Base-by-base conservation (phyloP, 495 filamentous ascomycete species). In the Penicillium canariense region DNA sequence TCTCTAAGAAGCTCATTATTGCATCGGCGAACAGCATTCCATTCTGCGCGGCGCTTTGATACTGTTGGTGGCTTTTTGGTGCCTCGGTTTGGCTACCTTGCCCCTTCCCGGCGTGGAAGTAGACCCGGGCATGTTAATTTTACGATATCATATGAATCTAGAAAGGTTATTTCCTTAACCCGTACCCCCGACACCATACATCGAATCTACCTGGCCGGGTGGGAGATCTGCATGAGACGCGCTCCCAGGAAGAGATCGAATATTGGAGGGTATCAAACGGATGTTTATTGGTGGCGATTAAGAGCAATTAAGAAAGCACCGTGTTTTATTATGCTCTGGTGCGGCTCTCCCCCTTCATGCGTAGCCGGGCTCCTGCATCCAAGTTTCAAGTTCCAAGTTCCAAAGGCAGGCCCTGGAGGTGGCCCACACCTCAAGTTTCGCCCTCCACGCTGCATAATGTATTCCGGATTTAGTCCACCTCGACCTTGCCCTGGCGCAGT, bases 401-500 rank as follows among this genome's bases (percentile, higher is more conserved):
- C 26, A 14, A 5, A 28, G 20, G 25, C 22, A 11, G n/a, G 26
- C 27, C 43, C 18, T 28, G 46, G 30, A 32, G 31, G 23, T 12
- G 17, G 25, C 22, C 20, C 40, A 31, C 9, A 11, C 34, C 25
- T 15, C 14, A 22, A 18, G 26, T 50, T 35, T 11, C 39, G 25
- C 18, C n/a, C 4, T 26, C 23, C 32, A 42, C 42, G 26, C 4
- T 15, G 34, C 22, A 17, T 22, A 20, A n/a, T 6, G 28, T 23
- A 17, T 18, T 14, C 27, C 6, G 17, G 20, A 40, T 58, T 67
- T 69, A 82, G 50, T 82, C 77, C 11, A 81, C 74, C 50, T 79
- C 76, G 34, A 82, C 68, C 50, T 79, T 79, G 48, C 65, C 71
- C 55, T 60, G 61, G 58, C 72, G 78, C 65, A 82, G 57, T 45